phyloP scores from a whole-genome alignment of 108 stramenopile species.

The Skeletonema grethae region DNA sequence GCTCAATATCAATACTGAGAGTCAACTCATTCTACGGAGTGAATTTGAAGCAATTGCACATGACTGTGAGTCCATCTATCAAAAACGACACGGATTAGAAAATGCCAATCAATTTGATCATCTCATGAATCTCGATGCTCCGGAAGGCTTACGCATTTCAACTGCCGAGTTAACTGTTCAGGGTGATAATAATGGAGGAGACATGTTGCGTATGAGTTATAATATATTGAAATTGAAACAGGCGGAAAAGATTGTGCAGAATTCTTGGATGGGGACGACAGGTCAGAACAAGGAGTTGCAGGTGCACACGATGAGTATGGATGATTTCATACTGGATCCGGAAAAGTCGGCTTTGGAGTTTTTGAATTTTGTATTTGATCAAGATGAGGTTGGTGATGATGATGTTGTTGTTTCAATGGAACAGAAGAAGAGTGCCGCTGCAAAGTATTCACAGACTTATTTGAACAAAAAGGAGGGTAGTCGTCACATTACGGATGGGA shows the following conservation, averaged over 20 bases:
- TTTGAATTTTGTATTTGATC: constrained; percentile 18
- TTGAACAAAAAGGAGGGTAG: not conserved
- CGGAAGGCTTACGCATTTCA: constrained; percentile 22
- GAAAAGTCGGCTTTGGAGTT: constrained; percentile 9
- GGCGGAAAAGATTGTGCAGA: constrained; percentile 12
- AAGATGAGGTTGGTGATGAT: not conserved
- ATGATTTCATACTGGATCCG: constrained; percentile 27
- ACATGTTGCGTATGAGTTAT: constrained; percentile 26
- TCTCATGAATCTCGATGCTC: constrained; percentile 17
- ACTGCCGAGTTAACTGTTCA: constrained; percentile 27
- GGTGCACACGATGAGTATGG: constrained; percentile 22
- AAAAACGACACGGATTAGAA: constrained; percentile 8
- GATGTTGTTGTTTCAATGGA: not conserved
- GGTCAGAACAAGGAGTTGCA: constrained; percentile 13
- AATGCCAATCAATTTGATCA: constrained; percentile 15
- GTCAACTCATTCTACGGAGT: not conserved
- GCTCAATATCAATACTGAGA: constrained; percentile 4
- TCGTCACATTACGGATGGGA: constrained; percentile 19
- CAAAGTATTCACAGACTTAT: constrained; percentile 14
- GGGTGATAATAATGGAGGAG: constrained; percentile 29
- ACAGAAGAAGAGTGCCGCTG: constrained; percentile 7
- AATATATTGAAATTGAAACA: constrained; percentile 35
- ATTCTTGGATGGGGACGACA: not conserved
- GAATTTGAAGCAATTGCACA: constrained; percentile 19
- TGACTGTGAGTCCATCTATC: constrained; percentile 21